These are phyloP conservation scores for Paecilomyces sp. DNA, from an alignment of 2,329 filamentous ascomycete species.

Conservation along the genomic window DNA sequence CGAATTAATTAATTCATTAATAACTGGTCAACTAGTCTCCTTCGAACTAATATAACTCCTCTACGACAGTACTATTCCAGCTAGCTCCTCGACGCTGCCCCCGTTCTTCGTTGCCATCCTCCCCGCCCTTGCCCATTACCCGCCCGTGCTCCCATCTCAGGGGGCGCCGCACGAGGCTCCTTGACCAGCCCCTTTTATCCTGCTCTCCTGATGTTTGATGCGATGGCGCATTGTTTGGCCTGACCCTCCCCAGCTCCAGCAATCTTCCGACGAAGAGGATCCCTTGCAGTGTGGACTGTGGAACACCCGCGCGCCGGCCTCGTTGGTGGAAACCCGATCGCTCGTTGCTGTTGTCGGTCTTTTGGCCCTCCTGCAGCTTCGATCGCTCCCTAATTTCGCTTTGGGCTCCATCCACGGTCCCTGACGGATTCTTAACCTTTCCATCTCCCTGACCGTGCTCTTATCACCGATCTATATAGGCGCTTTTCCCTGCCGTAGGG, in stretches of 20 bases:
- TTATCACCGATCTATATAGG: neutral
- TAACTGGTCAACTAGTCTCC: too few relatives aligned
- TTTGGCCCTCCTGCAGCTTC: neutral
- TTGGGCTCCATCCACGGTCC: neutral
- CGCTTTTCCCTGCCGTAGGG: neutral
- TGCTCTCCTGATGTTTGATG: neutral
- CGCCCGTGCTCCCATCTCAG: neutral
- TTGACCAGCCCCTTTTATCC: neutral
- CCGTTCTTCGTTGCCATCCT: neutral
- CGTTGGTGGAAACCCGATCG: neutral
- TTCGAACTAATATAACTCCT: too few relatives aligned
- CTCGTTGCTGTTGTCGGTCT: neutral
- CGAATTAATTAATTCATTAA: too few relatives aligned
- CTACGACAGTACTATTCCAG: neutral
- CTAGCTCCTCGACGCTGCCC: neutral
- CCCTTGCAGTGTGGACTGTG: conserved; percentile 1
- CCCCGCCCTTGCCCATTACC: neutral
- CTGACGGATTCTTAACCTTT: neutral
- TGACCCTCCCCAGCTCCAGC: neutral
- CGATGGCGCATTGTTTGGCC: neutral
- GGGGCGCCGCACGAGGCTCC: neutral
- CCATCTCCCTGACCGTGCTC: neutral
- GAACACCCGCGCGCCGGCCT: neutral
- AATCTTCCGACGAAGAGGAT: neutral
- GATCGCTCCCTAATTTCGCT: neutral